Conservation (phyloP, 805 yeast species). For the Ogataea haglerorum region DNA sequence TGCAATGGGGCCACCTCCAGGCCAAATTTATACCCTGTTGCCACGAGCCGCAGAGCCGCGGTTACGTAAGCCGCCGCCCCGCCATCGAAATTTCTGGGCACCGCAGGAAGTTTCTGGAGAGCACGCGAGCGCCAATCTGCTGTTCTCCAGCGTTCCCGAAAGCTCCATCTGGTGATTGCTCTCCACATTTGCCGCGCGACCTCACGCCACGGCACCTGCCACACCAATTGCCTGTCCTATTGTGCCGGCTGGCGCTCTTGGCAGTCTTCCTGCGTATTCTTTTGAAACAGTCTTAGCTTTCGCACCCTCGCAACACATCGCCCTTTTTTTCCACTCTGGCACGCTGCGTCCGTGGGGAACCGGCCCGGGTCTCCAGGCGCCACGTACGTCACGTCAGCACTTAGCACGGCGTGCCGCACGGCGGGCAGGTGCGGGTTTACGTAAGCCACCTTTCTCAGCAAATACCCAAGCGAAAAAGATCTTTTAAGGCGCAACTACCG, state of each 20-base stretch:
- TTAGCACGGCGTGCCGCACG: too few species aligned
- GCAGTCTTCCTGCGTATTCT: too few species aligned
- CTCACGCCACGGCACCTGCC: too few species aligned
- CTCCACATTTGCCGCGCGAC: neutral
- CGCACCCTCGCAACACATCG: too few species aligned
- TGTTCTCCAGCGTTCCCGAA: neutral
- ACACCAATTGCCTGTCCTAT: too few species aligned
- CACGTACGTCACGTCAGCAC: too few species aligned
- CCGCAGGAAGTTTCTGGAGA: conserved; percentile 1
- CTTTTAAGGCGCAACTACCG: neutral
- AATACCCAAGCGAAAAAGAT: neutral
- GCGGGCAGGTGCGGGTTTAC: neutral
- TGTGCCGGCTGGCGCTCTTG: too few species aligned
- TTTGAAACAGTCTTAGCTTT: too few species aligned
- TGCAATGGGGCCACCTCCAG: neutral
- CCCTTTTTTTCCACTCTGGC: too few species aligned
- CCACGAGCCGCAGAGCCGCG: conserved; percentile 5
- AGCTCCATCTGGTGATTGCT: neutral
- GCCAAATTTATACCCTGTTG: conserved; percentile 1
- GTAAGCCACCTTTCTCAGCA: neutral
- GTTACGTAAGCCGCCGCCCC: conserved; percentile 1
- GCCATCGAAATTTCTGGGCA: conserved; percentile 9
- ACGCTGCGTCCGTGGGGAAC: too few species aligned
- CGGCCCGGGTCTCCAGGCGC: too few species aligned
- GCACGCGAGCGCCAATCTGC: neutral